phyloP scores from a whole-genome alignment of 768 basidiomycete species.

The Termitomyces bulborhizus region DNA sequence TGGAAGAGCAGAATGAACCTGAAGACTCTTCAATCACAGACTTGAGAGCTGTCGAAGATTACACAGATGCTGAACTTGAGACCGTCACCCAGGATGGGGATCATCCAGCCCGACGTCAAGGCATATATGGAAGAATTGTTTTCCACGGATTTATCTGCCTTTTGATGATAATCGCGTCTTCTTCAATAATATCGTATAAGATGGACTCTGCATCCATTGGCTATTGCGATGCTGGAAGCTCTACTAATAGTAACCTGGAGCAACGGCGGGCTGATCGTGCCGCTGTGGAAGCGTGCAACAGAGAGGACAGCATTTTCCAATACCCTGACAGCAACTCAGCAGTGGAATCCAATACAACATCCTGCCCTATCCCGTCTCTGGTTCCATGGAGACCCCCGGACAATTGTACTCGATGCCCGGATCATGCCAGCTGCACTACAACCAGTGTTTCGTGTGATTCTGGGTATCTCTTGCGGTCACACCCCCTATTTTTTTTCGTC shows the following conservation, averaged over 20 bases:
- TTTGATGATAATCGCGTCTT: constrained; percentile 25
- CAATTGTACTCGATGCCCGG: constrained; percentile 67
- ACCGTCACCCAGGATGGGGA: constrained; percentile 18
- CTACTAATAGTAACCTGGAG: constrained; percentile 54
- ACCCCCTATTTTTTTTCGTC: constrained; percentile 50
- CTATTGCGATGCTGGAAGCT: constrained; percentile 62
- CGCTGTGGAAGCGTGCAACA: constrained; percentile 51
- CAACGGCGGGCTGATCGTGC: constrained; percentile 35
- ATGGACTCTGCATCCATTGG: constrained; percentile 64
- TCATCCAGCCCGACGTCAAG: background rate
- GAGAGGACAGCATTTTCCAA: constrained; percentile 38
- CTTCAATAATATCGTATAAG: constrained; percentile 48
- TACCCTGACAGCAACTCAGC: constrained; percentile 18
- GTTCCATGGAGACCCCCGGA: constrained; percentile 53
- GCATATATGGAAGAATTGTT: background rate
- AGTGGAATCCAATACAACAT: constrained; percentile 19
- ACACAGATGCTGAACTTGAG: constrained; percentile 25
- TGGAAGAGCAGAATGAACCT: constrained; percentile 8
- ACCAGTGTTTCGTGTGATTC: constrained; percentile 57
- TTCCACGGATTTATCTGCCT: constrained; percentile 27
- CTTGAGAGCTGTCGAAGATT: background rate
- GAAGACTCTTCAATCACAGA: constrained; percentile 11
- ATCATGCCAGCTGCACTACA: constrained; percentile 57
- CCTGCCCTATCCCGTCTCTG: constrained; percentile 51
- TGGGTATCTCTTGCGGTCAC: constrained; percentile 61